Evolutionary conservation across 805 yeast species (phyloP).

Genomic region (Ogataea saltuana): DNA sequence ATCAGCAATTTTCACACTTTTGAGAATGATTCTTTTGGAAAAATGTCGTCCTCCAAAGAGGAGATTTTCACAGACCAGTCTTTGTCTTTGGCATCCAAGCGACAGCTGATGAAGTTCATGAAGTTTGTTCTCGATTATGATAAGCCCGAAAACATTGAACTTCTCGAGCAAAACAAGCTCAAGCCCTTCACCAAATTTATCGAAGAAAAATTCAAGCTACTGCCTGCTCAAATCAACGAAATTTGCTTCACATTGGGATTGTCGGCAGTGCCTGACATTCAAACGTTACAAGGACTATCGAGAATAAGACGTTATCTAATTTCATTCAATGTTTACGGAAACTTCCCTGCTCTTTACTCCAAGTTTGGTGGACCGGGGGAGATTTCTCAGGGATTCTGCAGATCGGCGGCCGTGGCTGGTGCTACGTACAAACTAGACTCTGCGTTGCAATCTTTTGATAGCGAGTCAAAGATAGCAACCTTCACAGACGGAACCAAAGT

Average conservation of each 20-base stretch:
- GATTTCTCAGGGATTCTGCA: slow-evolving; percentile 92
- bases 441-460: slow-evolving; percentile 62
- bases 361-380: slow-evolving; percentile 97
- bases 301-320: slow-evolving; percentile 80
- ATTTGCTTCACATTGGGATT: slow-evolving; percentile 85
- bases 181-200: slow-evolving; percentile 62
- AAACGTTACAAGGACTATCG: slow-evolving; percentile 73
- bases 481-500: slow-evolving; percentile 76
- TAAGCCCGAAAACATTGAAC: slow-evolving; percentile 40
- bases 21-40: slow-evolving; percentile 88
- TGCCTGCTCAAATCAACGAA: slow-evolving; percentile 75
- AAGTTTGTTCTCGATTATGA: slow-evolving; percentile 82
- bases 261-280: slow-evolving; percentile 57
- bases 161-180: slow-evolving; percentile 55
- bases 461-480: slow-evolving; percentile 62
- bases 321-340: slow-evolving; percentile 90
- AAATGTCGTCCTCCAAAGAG: slow-evolving; percentile 82
- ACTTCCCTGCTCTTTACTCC: slow-evolving; percentile 87
- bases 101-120: slow-evolving; percentile 86
- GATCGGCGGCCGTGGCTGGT: slow-evolving; percentile 98
- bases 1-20: slow-evolving; percentile 88
- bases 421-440: slow-evolving; percentile 87
- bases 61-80: slow-evolving; percentile 91
- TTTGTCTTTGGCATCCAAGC: slow-evolving; percentile 69
- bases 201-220: slow-evolving; percentile 64